Base-by-base conservation (phyloP, 768 basidiomycete species). In the Mycena filopes region DNA sequence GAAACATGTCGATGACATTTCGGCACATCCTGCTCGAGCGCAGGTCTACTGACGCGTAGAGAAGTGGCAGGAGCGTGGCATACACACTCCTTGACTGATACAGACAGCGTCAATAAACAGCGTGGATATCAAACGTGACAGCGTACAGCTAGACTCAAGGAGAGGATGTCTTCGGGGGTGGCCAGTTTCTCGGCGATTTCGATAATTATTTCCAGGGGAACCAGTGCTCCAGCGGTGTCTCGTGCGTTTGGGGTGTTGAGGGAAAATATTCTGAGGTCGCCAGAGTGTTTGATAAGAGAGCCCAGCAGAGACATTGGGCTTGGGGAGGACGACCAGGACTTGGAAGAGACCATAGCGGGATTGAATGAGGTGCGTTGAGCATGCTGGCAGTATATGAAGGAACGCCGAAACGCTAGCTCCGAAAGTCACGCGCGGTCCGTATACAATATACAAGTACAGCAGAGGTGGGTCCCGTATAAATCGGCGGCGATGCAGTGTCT, bases 41-140 rank as follows among this genome's bases (percentile, higher is more conserved):
- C 28, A 69, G 46, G 26, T 69, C 68, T 20, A 69, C 68, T 38
- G 63, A 65, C 55, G 63, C 50, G 40, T 69, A 69, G 46, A 69
- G 68, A 60, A 63, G 60, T 45, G 64, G 68, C 56, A 66, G 38
- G 5, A 69, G 60, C 68, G 68, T 66, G 68, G 59, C 59, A 48
- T 65, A n/a, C 33, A 69, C 50, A 11, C 56, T 45, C 18, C 56
- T 21, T 16, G 67, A 69, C 67, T 69, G 63, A 20, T 3, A 36
- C 9, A 21, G 12, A 49, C 40, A 25, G 33, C 8, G 50, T 65
- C 56, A 59, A 51, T 40, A 40, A 47, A 41, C 10, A 36, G 41
- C 38, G 15, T 46, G 5, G 38, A 38, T 49, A 26, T 50, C 11
- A 46, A 40, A 28, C 33, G 38, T 50, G 25, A 49, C 28, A 45